Evolutionary conservation across 1,139 yeast genomes (phyloP), one percentile per base, ranked within the genome.

Genomic region (Zygosaccharomyces pseudobailii): DNA sequence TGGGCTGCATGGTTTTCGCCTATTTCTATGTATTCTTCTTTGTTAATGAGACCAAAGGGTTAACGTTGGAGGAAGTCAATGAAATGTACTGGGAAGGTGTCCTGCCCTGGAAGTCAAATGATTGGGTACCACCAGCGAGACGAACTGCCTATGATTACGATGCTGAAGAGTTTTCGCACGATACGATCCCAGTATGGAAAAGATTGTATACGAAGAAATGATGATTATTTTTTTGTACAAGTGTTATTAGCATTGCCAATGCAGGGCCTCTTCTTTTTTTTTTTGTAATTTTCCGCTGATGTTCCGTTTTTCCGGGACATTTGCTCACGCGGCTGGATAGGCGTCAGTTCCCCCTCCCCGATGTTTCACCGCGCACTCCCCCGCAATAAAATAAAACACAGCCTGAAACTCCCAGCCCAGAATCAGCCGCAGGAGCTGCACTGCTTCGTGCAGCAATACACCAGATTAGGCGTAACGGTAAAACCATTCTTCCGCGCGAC

Each of bases 31-130:
- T 80, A 47, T 82, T 74, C 72, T 78, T 81, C 65, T 72, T 74
- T 54, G 81, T 84, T 48, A 81, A 79, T 54, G 87, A 82, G 67
- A 83, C 89, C 48, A 78, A 78, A 67, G 87, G 87, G 51, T 72
- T 82, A 55, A 71, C 83, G 24, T 72, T 83, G 65, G 89, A 84
- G 67, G 84, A 82, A 59, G 83, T 82, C 55, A 85, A 81, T 65
- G 80, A 78, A 57, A 68, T 84, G 69, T 81, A 63, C 58, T 65
- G 68, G 17, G 58, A 55, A 27, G 65, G 63, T 42, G 63, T 70
- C 33, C 49, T 62, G 36, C 72, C 80, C 49, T 75, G 77, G 78
- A 69, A 69, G 49, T 72, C 78, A 22, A 33, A 57, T n/a, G 38
- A 36, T 22, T 60, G 62, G 59, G 51, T 52, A 23, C 60, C 62